Base-by-base conservation (phyloP, 2,329 filamentous ascomycete genomes). In the Phoma sp. region DNA sequence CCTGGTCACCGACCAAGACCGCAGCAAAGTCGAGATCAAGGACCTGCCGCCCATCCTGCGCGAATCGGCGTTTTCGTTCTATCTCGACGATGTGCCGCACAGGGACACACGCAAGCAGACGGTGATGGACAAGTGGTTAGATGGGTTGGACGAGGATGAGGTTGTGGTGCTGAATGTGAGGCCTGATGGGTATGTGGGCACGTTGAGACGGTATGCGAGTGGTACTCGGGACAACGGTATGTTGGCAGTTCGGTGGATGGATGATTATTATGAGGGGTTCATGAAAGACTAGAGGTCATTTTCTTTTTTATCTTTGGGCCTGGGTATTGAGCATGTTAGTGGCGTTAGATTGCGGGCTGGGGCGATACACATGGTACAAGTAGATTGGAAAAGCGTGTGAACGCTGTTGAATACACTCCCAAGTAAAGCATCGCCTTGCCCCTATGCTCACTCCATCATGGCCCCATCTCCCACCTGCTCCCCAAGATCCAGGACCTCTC, bases 121-220 rank as follows among this genome's bases (percentile, higher is more conserved):
- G 1, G 89, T 85, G 71, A 89, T 84, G 8, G 82, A 86, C 64
- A 90, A 89, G 71, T 91, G 88, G 88, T 77, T 89, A 6, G 86
- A 85, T 36, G 80, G 78, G 40, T 75, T 90, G 3, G 77, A 75
- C 0, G 77, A 79, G 0, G 77, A 80, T 8, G 82, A 88, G 60
- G 82, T 88, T 5, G 85, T 83, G 4, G 82, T 91, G 36, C 78
- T 88, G 36, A 87, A 88, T 62, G 86, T 91, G 1, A 80, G 89
- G 4, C 89, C 89, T 0, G 89, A 91, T 71, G 88, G 89, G 9
- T 91, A 91, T 69, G 84, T 91, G 4, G 89, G 88, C 1, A 85
- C 81, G n/a, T 73, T 89, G 23, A 77, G 80, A 7, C 58, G 73
- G 3, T 83, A 77, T 63, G 58, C 65, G 10, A 57, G 62, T 22